Evolutionary conservation across 164 flowering plant species (phyloP).

Genomic region (Sextonia rubra): DNA sequence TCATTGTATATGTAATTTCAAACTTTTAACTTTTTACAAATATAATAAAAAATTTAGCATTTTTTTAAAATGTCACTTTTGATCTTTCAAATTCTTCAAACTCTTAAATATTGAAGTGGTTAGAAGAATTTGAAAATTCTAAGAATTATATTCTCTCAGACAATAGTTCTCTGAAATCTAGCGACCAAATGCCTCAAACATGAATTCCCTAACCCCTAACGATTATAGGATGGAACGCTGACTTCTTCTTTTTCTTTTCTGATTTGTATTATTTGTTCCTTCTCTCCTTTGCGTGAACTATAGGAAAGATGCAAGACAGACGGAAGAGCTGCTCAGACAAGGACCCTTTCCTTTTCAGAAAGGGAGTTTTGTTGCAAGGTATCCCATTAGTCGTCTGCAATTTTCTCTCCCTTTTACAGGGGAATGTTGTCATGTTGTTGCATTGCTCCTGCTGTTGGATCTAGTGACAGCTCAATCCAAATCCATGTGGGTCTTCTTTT

Average conservation of each 20-base stretch:
- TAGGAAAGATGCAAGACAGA: constrained; percentile 19
- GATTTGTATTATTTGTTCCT: not conserved
- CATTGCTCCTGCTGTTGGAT: not conserved
- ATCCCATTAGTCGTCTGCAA: not conserved
- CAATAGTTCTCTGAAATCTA: not conserved
- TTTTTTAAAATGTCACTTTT: too few species aligned
- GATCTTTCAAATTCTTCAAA: too few species aligned
- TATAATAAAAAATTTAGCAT: too few species aligned
- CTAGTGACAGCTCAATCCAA: not conserved
- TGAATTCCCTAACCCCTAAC: not conserved
- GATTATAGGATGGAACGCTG: not conserved
- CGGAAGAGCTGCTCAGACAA: constrained; percentile 62
- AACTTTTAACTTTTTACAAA: too few species aligned
- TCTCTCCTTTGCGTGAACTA: not conserved
- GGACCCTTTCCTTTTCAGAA: constrained; percentile 35
- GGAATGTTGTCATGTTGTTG: not conserved
- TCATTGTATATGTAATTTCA: too few species aligned
- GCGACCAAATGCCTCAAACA: not conserved
- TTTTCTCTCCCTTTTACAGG: not conserved
- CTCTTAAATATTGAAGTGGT: too few species aligned
- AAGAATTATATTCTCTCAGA: too few species aligned
- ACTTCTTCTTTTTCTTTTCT: not conserved
- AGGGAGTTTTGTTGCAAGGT: constrained; percentile 48
- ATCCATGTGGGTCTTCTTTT: not conserved
- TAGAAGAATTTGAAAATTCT: too few species aligned